Base-by-base conservation (phyloP, 768 basidiomycete genomes). In the Phaeotremella fagi region DNA sequence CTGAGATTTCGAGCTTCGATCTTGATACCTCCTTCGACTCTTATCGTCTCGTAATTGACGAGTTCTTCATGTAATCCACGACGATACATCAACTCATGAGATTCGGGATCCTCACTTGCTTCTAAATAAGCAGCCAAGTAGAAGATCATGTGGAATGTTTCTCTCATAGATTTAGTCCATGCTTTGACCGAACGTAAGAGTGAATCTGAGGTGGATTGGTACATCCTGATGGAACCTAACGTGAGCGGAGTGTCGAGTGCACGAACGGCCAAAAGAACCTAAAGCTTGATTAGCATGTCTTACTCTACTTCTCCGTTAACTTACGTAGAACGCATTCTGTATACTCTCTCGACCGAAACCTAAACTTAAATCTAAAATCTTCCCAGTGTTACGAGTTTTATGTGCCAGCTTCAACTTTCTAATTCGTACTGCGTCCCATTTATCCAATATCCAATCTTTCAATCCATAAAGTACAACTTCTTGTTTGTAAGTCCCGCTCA, bases 101-200 rank as follows among this genome's bases (percentile, higher is more conserved):
- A 25, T 45, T 48, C 47, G 2, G 52, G 48, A 56, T 90, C 75
- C 59, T 81, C 80, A 78, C 82, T 83, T 44, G 85, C 84, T 42
- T 87, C 87, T 63, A 82, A 83, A 68, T 89, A 92, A 5, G 89
- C 88, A 44, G 85, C 86, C 83, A 90, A 85, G 54, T 88, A 78
- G 76, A 92, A 91, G 45, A 90, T 80, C 27, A 83, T 82, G 72
- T 92, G 88, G 63, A 85, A 89, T n/a, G 83, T 82, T 83, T 85
- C 83, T 52, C 81, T 82, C 23, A 79, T 70, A 3, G 83, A 86
- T 36, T 82, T 80, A 26, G 84, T 68, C 57, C 90, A 68, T 62
- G 81, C 82, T 47, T 82, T 78, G 52, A 82, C 78, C 11, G 86
- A 82, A 64, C 81, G 81, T 11, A 89, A 78, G 37, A 89, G 78